A percentile compares a stretch with the other conserved stretches of the same genome.
Conservation (phyloP, 164 flowering plant species). For the Vitis labrusca region DNA sequence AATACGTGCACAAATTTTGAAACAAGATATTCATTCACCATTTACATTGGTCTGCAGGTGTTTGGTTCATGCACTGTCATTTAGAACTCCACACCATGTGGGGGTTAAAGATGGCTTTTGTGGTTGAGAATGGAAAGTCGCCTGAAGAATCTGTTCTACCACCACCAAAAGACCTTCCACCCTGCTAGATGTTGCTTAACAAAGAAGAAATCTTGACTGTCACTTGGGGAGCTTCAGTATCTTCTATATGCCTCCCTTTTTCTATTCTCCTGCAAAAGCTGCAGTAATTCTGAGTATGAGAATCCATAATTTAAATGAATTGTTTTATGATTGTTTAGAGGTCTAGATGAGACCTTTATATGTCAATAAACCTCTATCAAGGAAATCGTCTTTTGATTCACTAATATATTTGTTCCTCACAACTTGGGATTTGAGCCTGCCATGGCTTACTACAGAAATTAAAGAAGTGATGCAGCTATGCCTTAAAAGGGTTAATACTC, state of each 20-base stretch:
- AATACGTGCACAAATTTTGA: neutral
- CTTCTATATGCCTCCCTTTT: neutral
- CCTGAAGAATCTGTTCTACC: constrained; percentile 14
- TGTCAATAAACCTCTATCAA: neutral
- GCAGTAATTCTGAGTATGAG: neutral
- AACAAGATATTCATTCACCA: neutral
- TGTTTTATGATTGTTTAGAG: neutral
- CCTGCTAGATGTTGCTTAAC: neutral
- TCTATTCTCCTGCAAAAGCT: neutral
- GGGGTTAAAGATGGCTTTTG: constrained; percentile 23
- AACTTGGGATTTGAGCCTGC: too few relatives aligned
- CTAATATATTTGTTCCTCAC: too few relatives aligned
- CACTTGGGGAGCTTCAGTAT: neutral
- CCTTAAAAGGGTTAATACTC: too few relatives aligned
- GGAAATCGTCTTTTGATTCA: too few relatives aligned
- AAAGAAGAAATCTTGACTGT: neutral
- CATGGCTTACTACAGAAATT: too few relatives aligned
- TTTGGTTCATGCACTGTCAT: constrained; percentile 23
- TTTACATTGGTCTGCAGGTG: constrained; percentile 1
- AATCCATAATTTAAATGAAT: neutral
- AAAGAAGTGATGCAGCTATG: too few relatives aligned
- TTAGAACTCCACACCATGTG: constrained; percentile 21
- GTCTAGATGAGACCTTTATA: neutral
- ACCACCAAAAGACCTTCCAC: constrained; percentile 22
- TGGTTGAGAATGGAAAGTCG: constrained; percentile 20